These are phyloP conservation scores for Phytopythium kandeliae DNA, from an alignment of 352 stramenopile species.

Conservation along the genomic window DNA sequence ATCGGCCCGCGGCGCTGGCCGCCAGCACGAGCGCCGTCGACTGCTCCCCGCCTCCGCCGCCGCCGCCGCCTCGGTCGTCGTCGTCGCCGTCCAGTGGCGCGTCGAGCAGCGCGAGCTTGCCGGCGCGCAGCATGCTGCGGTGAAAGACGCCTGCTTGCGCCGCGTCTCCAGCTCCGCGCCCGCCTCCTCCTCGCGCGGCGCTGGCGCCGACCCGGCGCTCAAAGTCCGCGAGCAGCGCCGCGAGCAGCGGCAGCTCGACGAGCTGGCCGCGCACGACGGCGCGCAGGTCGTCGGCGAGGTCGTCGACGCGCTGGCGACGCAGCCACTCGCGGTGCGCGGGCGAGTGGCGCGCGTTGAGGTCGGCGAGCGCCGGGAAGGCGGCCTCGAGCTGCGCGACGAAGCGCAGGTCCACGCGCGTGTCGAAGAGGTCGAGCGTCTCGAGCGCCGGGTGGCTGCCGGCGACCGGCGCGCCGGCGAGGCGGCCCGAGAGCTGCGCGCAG, in stretches of 20 bases:
- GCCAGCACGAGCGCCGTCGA: constrained; percentile 63
- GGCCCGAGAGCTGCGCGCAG: constrained; percentile 70
- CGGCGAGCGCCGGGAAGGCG: constrained; percentile 55
- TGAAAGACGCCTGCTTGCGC: too few relatives aligned
- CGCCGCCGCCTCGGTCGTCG: neutral
- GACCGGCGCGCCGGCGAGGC: constrained; percentile 33
- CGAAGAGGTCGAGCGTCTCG: constrained; percentile 45
- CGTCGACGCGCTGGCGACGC: constrained; percentile 14
- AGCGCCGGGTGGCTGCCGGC: constrained; percentile 60
- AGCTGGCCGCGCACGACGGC: constrained; percentile 57
- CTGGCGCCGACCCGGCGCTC: constrained; percentile 18
- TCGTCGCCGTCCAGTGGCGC: constrained; percentile 34
- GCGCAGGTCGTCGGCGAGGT: constrained; percentile 42
- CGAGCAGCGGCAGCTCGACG: constrained; percentile 49
- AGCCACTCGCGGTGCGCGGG: constrained; percentile 67
- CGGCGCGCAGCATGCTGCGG: constrained; percentile 33
- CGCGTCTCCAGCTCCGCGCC: too few relatives aligned
- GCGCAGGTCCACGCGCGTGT: constrained; percentile 44
- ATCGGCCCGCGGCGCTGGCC: constrained; percentile 53
- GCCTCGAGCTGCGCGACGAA: constrained; percentile 47
- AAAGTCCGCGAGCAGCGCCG: constrained; percentile 53
- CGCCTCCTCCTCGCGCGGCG: too few relatives aligned
- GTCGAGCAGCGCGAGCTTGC: constrained; percentile 35
- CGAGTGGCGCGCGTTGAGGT: constrained; percentile 60
- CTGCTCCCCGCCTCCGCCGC: neutral